Evolutionary conservation across 2,329 filamentous ascomycete species (phyloP).

Genomic region (Xylaria sp.): DNA sequence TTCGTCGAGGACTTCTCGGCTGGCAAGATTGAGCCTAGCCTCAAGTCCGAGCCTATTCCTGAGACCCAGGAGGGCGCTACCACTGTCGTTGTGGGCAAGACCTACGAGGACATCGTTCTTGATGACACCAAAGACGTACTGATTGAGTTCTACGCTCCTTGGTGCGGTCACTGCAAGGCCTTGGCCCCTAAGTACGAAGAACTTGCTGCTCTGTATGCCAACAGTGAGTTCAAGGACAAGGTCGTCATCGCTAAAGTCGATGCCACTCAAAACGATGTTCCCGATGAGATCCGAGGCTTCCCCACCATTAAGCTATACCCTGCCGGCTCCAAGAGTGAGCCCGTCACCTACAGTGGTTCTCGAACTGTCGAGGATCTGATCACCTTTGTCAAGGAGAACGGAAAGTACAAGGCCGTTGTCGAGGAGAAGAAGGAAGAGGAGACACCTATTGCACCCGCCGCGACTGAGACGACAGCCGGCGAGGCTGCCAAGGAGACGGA

Average conservation of each 20-base stretch:
- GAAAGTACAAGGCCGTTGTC: constrained; percentile 84
- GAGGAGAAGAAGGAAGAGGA: constrained; percentile 66
- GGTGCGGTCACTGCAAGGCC: constrained; percentile 99
- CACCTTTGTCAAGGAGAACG: constrained; percentile 93
- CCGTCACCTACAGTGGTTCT: constrained; percentile 86
- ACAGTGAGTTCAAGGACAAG: constrained; percentile 81
- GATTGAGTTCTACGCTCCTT: constrained; percentile 98
- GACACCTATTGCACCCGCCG: constrained; percentile 60
- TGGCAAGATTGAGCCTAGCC: constrained; percentile 92
- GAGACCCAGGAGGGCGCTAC: constrained; percentile 93
- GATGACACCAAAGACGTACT: constrained; percentile 97
- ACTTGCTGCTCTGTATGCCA: constrained; percentile 79
- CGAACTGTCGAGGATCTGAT: constrained; percentile 92
- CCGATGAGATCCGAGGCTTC: constrained; percentile 97
- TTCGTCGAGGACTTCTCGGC: constrained; percentile 88
- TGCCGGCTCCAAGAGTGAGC: constrained; percentile 85
- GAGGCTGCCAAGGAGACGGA: constrained; percentile 59
- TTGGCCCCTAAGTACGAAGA: constrained; percentile 97
- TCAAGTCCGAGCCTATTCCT: constrained; percentile 98
- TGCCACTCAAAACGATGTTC: constrained; percentile 94
- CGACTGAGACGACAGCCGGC: constrained; percentile 58
- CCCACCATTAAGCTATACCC: constrained; percentile 99
- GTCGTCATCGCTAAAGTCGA: constrained; percentile 98
- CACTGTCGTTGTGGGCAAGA: constrained; percentile 89
- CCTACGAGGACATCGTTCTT: constrained; percentile 89